Evolutionary conservation across 441 rosid species (phyloP), one percentile per base, ranked within the genome.

Genomic region (Isatis lusitanica): DNA sequence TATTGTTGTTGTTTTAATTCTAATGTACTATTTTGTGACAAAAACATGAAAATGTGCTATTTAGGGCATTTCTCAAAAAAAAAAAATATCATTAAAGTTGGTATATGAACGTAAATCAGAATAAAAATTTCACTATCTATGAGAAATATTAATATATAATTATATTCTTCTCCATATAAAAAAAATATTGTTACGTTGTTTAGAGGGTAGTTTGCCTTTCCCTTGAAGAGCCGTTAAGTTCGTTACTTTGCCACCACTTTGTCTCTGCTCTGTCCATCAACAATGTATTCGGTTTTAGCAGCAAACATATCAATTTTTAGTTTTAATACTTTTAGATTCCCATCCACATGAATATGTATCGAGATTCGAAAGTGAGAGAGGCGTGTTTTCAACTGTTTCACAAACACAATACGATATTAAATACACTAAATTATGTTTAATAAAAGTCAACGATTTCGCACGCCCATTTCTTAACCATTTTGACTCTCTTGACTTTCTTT

Each of bases 331-430:
- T 17, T 11, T 35, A 36, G 48, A 38, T 51, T 36, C 36, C 5
- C 6, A 51, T 52, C 33, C 48, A 66, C 70, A 66, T 68, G 72
- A 42, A 40, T 30, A 51, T 26, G 72, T 68, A 68, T 68, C 30
- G 63, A 42, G 42, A 68, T 68, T 68, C 52, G 13, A 68, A 53
- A 26, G 63, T 21, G 13, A 21, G 31, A 50, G 52, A 68, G n/a
- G 28, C 72, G 62, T 55, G 39, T 39, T 66, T 51, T 43, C 12
- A 66, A 66, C 38, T 26, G 30, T 38, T 15, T 52, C 38, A 15
- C 51, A 56, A 15, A 51, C 43, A 38, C 12, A 52, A 9, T 51
- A 38, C 51, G 33, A 38, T 38, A 18, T 26, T 66, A 35, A 48
- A 51, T 24, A 52, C 30, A 66, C n/a, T 38, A 38, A 51, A 26